Base-by-base conservation (phyloP, 306 rosid genomes). In the Rosa multiflora region DNA sequence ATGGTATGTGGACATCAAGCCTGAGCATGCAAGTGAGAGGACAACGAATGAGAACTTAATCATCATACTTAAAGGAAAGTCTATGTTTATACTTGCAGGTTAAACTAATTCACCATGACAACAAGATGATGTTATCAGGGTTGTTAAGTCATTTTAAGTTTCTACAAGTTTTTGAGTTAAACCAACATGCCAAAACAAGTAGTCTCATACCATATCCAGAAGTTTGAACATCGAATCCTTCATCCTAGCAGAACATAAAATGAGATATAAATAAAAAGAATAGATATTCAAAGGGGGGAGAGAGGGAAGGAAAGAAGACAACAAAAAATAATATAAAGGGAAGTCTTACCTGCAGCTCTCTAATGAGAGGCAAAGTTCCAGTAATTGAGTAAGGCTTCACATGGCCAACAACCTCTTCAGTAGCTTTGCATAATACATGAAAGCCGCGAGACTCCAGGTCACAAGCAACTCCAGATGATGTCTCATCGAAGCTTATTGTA, bases 331-430 rank as follows among this genome's bases (percentile, higher is more conserved):
- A 52, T 43, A 80, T 35, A 72, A 4, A 42, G 42, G 67, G 69
- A 70, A 37, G 67, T 39, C 56, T 78, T 70, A 95, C 99, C 94
- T 93, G 87, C n/a, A 95, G 86, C n/a, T 95, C 96, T 55, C 98
- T 88, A 88, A 95, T 90, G 70, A 93, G 92, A 32, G 98, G 99
- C 82, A 95, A 84, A 81, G 85, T 93, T 73, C 98, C 99, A 17
- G 98, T 93, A 80, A 95, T 90, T 14, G 98, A 91, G 88, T 90
- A 95, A 55, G 99, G 98, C 82, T 93, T 95, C 70, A 91, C 96
- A 67, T 88, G 70, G 61, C 99, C 99, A 83, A 95, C 91, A 44
- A 93, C 89, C 85, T 93, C 97, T 80, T 95, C 90, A n/a, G 99
- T 95, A 69, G 99, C 96, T 83, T 95, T 89, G 82, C 93, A 89